These are phyloP conservation scores for Epichloe aotearoae DNA, from an alignment of 2,329 filamentous ascomycete species.

Conservation along the genomic window DNA sequence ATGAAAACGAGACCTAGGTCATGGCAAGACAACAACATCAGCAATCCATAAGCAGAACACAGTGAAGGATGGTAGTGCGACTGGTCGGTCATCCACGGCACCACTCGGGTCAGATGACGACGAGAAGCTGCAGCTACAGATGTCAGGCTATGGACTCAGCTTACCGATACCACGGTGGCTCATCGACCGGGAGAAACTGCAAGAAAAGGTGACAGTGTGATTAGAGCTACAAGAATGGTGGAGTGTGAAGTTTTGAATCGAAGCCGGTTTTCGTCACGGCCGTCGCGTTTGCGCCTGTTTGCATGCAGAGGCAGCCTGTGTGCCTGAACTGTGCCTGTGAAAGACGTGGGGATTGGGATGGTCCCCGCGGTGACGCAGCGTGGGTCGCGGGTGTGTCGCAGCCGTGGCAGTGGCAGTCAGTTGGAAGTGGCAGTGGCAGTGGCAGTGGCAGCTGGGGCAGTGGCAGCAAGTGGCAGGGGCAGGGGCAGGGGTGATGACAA, in stretches of 20 bases:
- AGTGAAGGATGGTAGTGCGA: background rate
- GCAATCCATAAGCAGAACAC: background rate
- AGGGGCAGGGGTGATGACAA: background rate
- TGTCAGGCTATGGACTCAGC: background rate
- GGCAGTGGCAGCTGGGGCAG: background rate
- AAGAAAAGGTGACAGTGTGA: too few species aligned
- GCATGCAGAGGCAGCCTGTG: background rate
- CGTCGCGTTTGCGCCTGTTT: background rate
- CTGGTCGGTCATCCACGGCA: background rate
- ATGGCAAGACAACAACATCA: background rate
- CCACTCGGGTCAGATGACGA: background rate
- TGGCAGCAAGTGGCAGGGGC: background rate
- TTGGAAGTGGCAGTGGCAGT: background rate
- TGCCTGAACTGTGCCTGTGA: background rate
- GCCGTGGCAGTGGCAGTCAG: background rate
- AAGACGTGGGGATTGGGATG: background rate
- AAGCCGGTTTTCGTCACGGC: background rate
- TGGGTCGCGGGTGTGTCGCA: background rate
- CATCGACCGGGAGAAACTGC: too few species aligned
- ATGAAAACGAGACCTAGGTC: background rate
- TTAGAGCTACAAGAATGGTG: background rate
- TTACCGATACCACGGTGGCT: background rate
- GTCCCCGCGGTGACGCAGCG: constrained; percentile 14
- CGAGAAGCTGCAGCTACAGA: background rate
- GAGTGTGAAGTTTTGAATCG: background rate